Conservation (phyloP, 805 yeast genomes). For the Yamadazyma scolyti region DNA sequence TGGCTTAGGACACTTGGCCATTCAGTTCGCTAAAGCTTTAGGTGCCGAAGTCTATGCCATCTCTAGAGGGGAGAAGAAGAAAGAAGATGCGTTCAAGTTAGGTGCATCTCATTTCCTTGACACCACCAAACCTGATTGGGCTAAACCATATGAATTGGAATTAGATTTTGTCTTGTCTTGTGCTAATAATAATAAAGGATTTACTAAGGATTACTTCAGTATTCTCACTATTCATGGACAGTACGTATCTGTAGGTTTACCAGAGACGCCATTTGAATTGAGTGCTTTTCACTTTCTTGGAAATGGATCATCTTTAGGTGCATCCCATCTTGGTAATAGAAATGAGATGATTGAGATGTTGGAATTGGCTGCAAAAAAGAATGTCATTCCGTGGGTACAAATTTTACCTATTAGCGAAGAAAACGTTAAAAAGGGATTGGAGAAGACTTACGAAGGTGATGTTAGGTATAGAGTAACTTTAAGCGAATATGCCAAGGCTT, state of each 20-base stretch:
- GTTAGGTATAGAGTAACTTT: conserved; percentile 64
- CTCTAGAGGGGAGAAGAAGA: conserved; percentile 49
- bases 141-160: conserved; percentile 7
- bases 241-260: conserved; percentile 66
- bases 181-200: conserved; percentile 31
- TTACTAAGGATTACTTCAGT: conserved; percentile 26
- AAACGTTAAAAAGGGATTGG: conserved; percentile 53
- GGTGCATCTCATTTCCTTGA: conserved; percentile 57
- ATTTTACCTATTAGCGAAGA: conserved; percentile 50
- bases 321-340: conserved; percentile 61
- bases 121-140: conserved; percentile 37
- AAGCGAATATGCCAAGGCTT: conserved; percentile 50
- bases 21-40: conserved; percentile 55
- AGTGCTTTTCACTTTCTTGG: conserved; percentile 50
- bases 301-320: conserved; percentile 50
- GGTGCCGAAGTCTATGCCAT: conserved; percentile 63
- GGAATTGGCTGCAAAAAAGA: conserved; percentile 56
- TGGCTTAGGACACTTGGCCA: conserved; percentile 62
- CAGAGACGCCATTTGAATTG: conserved; percentile 43
- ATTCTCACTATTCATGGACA: conserved; percentile 56
- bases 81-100: conserved; percentile 46
- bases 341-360: conserved; percentile 65
- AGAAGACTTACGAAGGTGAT: conserved; percentile 51
- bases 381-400: conserved; percentile 63
- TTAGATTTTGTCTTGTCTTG: conserved; percentile 49